Evolutionary conservation across 1,284 basidiomycete species (phyloP), one percentile per base, ranked within the genome.

Genomic region (Porogramme epimiltina): DNA sequence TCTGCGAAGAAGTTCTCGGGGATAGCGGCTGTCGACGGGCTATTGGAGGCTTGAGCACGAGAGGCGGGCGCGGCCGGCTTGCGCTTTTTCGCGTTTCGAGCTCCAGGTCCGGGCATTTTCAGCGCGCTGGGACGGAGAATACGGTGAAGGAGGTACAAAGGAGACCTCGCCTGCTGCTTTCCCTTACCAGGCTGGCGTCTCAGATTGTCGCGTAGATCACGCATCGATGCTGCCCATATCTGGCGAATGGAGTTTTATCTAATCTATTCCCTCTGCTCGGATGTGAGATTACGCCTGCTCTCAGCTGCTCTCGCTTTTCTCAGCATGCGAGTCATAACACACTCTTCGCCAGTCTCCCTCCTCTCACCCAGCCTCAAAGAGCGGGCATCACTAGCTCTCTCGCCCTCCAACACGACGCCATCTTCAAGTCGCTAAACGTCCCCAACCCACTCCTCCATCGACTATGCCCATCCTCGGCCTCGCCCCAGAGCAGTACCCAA

Each of bases 401-500:
- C 9, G n/a, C 34, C 34, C 34, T 37, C 34, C 34, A 18, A 15
- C 31, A 8, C 43, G 8, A 31, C 26, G 16, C 25, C 15, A n/a
- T 25, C 45, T 15, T 8, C 8, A 26, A 9, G 8, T 22, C 5
- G 10, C 33, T 5, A 25, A 4, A 16, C 11, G 24, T n/a, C 20
- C 18, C 13, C n/a, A 13, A 10, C n/a, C n/a, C n/a, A n/a, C n/a
- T n/a, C n/a, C n/a, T 24, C 23, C 16, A 28, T 16, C 20, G 25
- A 58, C n/a, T 15, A 81, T 80, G 78, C 55, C 74, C 0, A 80
- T 80, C 60, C 69, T 70, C 49, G 79, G 79, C 43, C 69, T 81
- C 15, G 58, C 66, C 11, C 68, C 73, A 0, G 69, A 70, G 20
- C 60, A 65, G 0, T 73, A 73, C 43, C 78, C 82, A 8, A 70